Evolutionary conservation across 1,284 basidiomycete genomes (phyloP).

Genomic region (Melampsora larici-populina): DNA sequence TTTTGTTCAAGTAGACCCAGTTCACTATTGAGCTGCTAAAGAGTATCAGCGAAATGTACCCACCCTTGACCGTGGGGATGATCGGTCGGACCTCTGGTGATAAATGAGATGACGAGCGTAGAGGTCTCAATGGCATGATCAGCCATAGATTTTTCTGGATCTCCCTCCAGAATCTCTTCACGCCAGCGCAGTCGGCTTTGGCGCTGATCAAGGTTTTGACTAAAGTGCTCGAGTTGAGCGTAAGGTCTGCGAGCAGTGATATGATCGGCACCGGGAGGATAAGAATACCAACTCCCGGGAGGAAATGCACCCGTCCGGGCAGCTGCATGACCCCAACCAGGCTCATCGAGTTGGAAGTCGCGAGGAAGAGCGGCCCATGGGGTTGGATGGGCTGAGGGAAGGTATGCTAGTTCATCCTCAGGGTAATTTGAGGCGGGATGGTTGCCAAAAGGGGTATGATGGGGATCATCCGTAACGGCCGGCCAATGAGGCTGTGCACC

Average conservation of each 20-base stretch:
- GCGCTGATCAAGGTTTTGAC: constrained; percentile 9
- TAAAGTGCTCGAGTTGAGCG: constrained; percentile 14
- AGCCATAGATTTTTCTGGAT: constrained; percentile 34
- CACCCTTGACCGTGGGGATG: constrained; percentile 40
- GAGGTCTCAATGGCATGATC: constrained; percentile 19
- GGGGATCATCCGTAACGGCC: neutral
- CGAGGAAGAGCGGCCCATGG: neutral
- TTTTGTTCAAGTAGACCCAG: neutral
- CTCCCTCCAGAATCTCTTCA: constrained; percentile 34
- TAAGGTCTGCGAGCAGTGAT: neutral
- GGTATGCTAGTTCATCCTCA: constrained; percentile 1
- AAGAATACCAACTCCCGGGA: neutral
- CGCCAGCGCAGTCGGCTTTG: constrained; percentile 23
- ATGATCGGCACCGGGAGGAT: constrained; percentile 5
- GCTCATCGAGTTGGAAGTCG: constrained; percentile 16
- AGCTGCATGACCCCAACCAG: neutral
- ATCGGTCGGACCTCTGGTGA: constrained; percentile 26
- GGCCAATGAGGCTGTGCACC: too few species aligned
- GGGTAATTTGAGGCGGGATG: neutral
- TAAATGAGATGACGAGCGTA: constrained; percentile 25
- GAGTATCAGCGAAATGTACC: neutral
- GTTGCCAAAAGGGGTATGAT: neutral
- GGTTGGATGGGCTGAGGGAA: neutral
- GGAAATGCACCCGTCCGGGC: neutral
- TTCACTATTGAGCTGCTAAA: neutral